Conservation (phyloP, 1,139 yeast species). For the Kazachstania sp. region DNA sequence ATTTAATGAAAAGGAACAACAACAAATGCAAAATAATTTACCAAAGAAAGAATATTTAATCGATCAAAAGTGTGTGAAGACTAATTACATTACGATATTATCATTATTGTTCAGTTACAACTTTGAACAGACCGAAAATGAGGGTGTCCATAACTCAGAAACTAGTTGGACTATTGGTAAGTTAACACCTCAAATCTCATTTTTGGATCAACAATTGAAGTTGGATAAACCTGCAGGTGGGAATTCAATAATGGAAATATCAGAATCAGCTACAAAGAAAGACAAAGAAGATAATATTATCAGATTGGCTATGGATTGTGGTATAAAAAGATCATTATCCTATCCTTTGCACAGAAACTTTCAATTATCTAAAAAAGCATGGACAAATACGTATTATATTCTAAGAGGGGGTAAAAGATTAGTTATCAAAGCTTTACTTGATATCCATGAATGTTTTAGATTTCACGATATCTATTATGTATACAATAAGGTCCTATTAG, state of each 20-base stretch:
- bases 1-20: conserved; percentile 54
- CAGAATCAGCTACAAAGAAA: neutral
- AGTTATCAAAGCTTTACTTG: conserved; percentile 51
- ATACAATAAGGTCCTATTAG: conserved; percentile 70
- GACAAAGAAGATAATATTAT: conserved; percentile 32
- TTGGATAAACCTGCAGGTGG: conserved; percentile 28
- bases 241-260: neutral
- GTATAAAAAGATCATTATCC: conserved; percentile 62
- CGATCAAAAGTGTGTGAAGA: conserved; percentile 37
- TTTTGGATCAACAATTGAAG: conserved; percentile 51
- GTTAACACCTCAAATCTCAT: conserved; percentile 66
- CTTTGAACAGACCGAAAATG: conserved; percentile 66
- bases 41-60: conserved; percentile 58
- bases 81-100: conserved; percentile 51
- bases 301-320: conserved; percentile 47
- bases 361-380: conserved; percentile 48
- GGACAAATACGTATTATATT: conserved; percentile 67
- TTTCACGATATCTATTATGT: conserved; percentile 82
- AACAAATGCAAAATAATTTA: conserved; percentile 50
- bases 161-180: conserved; percentile 94
- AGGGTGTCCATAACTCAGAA: conserved; percentile 75
- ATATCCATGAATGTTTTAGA: conserved; percentile 62
- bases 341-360: conserved; percentile 76
- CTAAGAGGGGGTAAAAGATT: conserved; percentile 63
- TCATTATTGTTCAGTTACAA: conserved; percentile 63